Percentiles rank a stretch among this genome's conserved stretches.
Evolutionary conservation across 257 asterid genomes (phyloP).

Genomic region (Petrea volubilis): DNA sequence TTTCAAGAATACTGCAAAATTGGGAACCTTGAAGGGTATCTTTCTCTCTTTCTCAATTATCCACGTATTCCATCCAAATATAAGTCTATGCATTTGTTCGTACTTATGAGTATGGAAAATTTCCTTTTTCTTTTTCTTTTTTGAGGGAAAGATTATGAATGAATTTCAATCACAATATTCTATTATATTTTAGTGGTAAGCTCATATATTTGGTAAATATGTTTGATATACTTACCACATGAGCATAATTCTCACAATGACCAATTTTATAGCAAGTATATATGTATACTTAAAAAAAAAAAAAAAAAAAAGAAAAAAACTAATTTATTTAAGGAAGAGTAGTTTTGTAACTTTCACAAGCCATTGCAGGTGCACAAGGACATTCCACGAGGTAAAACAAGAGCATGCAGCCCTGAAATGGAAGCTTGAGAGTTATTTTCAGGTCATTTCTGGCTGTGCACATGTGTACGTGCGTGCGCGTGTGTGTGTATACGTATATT

Average conservation of each 20-base stretch:
- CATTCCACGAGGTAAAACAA: constrained; percentile 66
- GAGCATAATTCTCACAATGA: no score
- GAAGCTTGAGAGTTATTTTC: constrained; percentile 70
- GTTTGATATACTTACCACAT: no score
- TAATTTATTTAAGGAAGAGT: neutral
- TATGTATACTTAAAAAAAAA: no score
- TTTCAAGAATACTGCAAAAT: constrained; percentile 72
- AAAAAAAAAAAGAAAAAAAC: no score
- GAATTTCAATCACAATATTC: neutral
- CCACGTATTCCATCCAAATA: neutral
- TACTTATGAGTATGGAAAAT: no score
- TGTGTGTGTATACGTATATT: neutral
- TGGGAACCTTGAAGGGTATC: constrained; percentile 61
- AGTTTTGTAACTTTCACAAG: neutral
- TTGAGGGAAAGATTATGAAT: neutral
- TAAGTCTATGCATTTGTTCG: neutral
- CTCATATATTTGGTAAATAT: neutral
- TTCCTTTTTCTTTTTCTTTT: no score
- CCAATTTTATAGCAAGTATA: no score
- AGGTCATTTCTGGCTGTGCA: constrained; percentile 40
- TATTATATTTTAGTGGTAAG: no score
- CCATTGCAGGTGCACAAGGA: constrained; percentile 55
- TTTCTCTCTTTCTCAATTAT: neutral
- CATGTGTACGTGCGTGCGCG: neutral
- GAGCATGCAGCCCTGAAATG: constrained; percentile 57